phyloP scores from a whole-genome alignment of 331 rosid genomes.

The Telfairia occidentalis region DNA sequence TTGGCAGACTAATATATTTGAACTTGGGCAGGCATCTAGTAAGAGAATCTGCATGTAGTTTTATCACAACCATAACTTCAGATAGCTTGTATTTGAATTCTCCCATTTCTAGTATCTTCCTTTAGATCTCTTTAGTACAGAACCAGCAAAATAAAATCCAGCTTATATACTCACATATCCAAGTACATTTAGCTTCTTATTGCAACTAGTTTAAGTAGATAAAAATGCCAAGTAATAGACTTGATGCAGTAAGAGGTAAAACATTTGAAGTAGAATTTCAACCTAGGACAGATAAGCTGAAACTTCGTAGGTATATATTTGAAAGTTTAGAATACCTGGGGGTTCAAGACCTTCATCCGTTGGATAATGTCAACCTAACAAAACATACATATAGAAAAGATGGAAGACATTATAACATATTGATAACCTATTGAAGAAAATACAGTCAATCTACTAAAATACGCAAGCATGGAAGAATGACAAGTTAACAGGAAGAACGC shows the following conservation, averaged over 20 bases:
- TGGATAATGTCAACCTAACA: conserved; percentile 57
- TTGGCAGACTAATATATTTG: background rate
- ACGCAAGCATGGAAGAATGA: background rate
- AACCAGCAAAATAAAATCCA: background rate
- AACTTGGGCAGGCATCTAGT: background rate
- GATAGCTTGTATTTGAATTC: background rate
- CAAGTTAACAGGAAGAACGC: background rate
- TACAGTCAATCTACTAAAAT: background rate
- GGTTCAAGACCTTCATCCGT: conserved; percentile 72
- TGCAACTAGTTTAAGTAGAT: background rate
- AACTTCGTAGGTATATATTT: background rate
- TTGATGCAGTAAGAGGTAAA: background rate
- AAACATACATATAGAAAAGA: conserved; percentile 4
- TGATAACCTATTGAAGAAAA: background rate
- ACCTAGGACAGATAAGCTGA: conserved; percentile 13
- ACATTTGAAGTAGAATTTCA: background rate
- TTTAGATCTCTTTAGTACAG: background rate
- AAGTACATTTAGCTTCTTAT: background rate
- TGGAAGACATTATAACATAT: background rate
- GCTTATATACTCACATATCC: background rate
- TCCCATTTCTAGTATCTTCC: background rate
- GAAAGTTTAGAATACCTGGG: conserved; percentile 50
- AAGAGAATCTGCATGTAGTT: background rate
- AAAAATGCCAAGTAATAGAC: background rate
- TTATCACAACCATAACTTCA: background rate